Conservation (phyloP, 148 eudicot genomes). For the Nyssa sinensis region DNA sequence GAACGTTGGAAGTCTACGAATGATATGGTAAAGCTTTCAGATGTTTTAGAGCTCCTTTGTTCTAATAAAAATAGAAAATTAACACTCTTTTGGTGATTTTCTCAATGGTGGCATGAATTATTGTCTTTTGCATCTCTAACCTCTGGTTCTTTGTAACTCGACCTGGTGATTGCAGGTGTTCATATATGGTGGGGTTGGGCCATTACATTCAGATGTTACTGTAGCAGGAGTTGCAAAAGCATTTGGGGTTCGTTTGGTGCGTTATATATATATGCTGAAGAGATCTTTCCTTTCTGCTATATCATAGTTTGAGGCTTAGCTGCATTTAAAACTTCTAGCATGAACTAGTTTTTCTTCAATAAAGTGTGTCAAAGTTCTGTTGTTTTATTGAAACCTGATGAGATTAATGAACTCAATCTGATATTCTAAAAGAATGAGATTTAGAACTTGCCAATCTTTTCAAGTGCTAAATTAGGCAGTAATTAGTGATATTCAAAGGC, state of each 20-base stretch:
- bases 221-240: slow-evolving; percentile 93
- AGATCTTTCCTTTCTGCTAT: neutral
- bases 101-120: neutral
- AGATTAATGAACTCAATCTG: neutral
- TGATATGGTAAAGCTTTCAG: slow-evolving; percentile 64
- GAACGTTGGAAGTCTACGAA: slow-evolving; percentile 60
- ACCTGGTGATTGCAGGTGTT: slow-evolving; percentile 60
- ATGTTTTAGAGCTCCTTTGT: neutral
- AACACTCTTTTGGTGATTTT: neutral
- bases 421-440: neutral
- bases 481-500: neutral
- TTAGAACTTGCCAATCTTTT: neutral
- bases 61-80: too few species aligned
- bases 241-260: slow-evolving; percentile 92
- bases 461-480: neutral
- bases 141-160: slow-evolving; percentile 9
- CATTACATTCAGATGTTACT: slow-evolving; percentile 88
- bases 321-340: neutral
- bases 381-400: neutral
- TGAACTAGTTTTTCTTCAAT: neutral
- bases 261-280: slow-evolving; percentile 9
- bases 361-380: neutral
- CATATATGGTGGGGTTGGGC: slow-evolving; percentile 94
- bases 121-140: neutral
- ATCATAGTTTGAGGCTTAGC: neutral